Evolutionary conservation across 352 stramenopile species (phyloP).

Genomic region (Pythium apleroticum): DNA sequence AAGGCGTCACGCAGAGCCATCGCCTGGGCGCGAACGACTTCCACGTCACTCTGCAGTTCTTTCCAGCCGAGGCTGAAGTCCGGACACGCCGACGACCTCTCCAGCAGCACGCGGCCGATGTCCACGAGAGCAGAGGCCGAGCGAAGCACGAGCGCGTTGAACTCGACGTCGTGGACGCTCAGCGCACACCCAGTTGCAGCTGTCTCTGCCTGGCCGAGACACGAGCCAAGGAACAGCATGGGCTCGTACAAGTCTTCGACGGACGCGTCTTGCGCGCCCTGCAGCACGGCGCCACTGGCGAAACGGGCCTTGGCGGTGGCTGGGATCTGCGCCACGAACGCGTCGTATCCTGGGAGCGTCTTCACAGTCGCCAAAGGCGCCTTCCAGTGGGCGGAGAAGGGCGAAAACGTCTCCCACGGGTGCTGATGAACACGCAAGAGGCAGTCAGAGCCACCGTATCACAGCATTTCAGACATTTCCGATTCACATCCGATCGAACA

Average conservation of each 20-base stretch:
- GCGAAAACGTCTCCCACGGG: slow-evolving; percentile 85
- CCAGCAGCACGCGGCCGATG: slow-evolving; percentile 61
- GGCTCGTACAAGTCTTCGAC: slow-evolving; percentile 72
- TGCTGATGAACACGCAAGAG: slow-evolving; percentile 38
- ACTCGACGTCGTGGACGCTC: slow-evolving; percentile 74
- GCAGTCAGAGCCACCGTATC: neutral
- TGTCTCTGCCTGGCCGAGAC: neutral
- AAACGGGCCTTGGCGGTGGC: slow-evolving; percentile 51
- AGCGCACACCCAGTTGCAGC: slow-evolving; percentile 26
- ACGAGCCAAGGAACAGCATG: slow-evolving; percentile 73
- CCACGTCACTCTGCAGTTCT: slow-evolving; percentile 48
- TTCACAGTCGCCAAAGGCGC: slow-evolving; percentile 47
- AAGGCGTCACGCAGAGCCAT: slow-evolving; percentile 39
- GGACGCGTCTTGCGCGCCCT: slow-evolving; percentile 32
- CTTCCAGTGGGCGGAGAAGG: slow-evolving; percentile 70
- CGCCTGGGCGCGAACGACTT: slow-evolving; percentile 30
- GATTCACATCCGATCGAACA: too few relatives aligned
- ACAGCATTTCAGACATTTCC: neutral
- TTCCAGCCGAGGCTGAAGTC: slow-evolving; percentile 42
- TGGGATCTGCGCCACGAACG: slow-evolving; percentile 49
- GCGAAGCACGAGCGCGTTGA: slow-evolving; percentile 74
- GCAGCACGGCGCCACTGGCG: slow-evolving; percentile 36
- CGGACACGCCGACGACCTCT: slow-evolving; percentile 60
- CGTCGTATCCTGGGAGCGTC: slow-evolving; percentile 40
- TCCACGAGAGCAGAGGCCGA: slow-evolving; percentile 60